These are phyloP conservation scores for Artemisia annua DNA, from an alignment of 129 eudicot species.

Conservation along the genomic window DNA sequence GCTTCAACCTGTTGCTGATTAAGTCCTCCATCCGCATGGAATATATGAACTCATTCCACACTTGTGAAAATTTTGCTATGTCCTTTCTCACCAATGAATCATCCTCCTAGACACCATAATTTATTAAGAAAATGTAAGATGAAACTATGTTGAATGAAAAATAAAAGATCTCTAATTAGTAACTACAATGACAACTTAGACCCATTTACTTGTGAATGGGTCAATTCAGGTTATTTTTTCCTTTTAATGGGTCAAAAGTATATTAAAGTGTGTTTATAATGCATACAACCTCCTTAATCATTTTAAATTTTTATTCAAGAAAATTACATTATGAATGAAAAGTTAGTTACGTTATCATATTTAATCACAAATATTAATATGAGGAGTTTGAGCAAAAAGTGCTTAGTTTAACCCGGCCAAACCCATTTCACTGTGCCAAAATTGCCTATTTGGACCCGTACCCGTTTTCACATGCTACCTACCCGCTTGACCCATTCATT, in stretches of 20 bases:
- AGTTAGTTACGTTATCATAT: not conserved
- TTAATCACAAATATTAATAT: no score
- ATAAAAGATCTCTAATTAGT: no score
- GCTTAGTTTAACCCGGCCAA: not conserved
- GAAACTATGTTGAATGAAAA: slow-evolving; percentile 10
- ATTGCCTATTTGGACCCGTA: not conserved
- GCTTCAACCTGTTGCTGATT: slow-evolving; percentile 75
- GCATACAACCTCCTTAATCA: no score
- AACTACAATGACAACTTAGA: slow-evolving; percentile 1
- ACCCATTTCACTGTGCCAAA: not conserved
- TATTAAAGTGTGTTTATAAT: not conserved
- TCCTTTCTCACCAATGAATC: slow-evolving; percentile 56
- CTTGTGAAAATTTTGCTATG: slow-evolving; percentile 92
- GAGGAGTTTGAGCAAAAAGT: not conserved
- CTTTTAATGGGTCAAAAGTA: not conserved
- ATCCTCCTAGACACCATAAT: slow-evolving; percentile 46
- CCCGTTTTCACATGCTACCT: not conserved
- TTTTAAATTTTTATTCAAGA: not conserved
- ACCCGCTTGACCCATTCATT: not conserved
- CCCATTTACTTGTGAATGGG: not conserved
- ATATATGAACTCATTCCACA: slow-evolving; percentile 95
- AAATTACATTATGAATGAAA: not conserved
- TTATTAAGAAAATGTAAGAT: slow-evolving; percentile 16
- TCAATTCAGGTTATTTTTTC: not conserved
- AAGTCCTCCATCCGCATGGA: slow-evolving; percentile 93